Evolutionary conservation across 2,329 filamentous ascomycete genomes (phyloP).

Genomic region (Colletotrichum sp.): DNA sequence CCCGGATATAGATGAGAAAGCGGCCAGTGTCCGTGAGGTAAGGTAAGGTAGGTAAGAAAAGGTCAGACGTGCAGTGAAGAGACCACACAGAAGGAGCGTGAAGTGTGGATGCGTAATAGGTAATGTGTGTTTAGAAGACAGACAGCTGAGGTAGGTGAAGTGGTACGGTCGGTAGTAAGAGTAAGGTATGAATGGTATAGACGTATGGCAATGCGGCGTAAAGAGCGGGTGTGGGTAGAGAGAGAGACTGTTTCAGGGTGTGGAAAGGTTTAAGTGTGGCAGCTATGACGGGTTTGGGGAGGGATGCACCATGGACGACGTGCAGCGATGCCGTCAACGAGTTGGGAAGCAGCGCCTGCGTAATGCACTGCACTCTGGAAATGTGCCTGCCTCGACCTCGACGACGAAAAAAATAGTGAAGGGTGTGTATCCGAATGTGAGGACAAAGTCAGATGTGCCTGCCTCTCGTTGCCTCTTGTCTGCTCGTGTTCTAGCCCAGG

Average conservation of each 20-base stretch:
- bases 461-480: neutral
- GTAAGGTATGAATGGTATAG: neutral
- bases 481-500: neutral
- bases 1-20: neutral
- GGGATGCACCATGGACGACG: slow-evolving; percentile 9
- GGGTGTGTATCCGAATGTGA: neutral
- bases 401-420: neutral
- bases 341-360: neutral
- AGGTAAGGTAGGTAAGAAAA: neutral
- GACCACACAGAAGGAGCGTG: neutral
- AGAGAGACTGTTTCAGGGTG: slow-evolving; percentile 10
- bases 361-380: neutral
- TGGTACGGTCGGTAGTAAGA: neutral
- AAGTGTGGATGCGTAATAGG: neutral
- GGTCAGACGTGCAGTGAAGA: neutral
- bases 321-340: neutral
- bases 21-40: neutral
- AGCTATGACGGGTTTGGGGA: slow-evolving; percentile 13
- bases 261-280: slow-evolving; percentile 10
- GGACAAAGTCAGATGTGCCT: neutral
- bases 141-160: neutral
- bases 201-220: neutral
- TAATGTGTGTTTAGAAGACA: neutral
- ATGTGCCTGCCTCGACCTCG: neutral
- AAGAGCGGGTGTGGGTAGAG: neutral